A percentile compares a stretch with the other conserved stretches of the same genome.
These are phyloP conservation scores for Cladosporium sp. DNA, from an alignment of 2,329 filamentous ascomycete species.

Conservation along the genomic window DNA sequence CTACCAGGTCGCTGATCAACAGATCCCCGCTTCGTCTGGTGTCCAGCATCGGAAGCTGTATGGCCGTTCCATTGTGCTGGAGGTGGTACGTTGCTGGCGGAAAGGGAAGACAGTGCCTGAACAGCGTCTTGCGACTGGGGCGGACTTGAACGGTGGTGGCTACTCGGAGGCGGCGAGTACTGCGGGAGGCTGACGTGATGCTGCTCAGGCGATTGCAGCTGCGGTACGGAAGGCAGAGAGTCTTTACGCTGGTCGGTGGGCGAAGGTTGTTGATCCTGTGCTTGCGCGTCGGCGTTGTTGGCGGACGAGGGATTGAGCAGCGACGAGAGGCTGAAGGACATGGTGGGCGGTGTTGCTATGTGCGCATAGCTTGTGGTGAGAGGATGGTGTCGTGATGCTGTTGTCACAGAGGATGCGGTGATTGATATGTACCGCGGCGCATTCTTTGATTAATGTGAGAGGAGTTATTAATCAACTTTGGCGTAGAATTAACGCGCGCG, in stretches of 20 bases:
- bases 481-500: too few relatives aligned
- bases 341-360: constrained; percentile 15
- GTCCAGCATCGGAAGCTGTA: constrained; percentile 15
- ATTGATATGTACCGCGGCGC: too few relatives aligned
- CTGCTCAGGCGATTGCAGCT: constrained; percentile 20
- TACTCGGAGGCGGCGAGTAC: constrained; percentile 8
- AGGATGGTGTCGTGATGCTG: too few relatives aligned
- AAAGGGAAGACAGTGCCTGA: constrained; percentile 31
- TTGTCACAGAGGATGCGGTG: too few relatives aligned
- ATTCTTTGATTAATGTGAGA: too few relatives aligned
- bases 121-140: constrained; percentile 32
- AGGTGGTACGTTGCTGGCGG: constrained; percentile 23
- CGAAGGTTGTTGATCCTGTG: constrained; percentile 10
- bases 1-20: constrained; percentile 29
- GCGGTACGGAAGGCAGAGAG: constrained; percentile 18
- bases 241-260: constrained; percentile 18
- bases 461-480: too few relatives aligned
- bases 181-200: constrained; percentile 11
- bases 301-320: constrained; percentile 34
- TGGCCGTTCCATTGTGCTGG: constrained; percentile 22
- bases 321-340: constrained; percentile 29
- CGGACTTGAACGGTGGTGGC: constrained; percentile 1
- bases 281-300: constrained; percentile 16
- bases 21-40: constrained; percentile 20
- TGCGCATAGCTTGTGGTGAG: constrained; percentile 14